phyloP scores from a whole-genome alignment of 73 alveolate genomes.

The Durusdinium trenchii region DNA sequence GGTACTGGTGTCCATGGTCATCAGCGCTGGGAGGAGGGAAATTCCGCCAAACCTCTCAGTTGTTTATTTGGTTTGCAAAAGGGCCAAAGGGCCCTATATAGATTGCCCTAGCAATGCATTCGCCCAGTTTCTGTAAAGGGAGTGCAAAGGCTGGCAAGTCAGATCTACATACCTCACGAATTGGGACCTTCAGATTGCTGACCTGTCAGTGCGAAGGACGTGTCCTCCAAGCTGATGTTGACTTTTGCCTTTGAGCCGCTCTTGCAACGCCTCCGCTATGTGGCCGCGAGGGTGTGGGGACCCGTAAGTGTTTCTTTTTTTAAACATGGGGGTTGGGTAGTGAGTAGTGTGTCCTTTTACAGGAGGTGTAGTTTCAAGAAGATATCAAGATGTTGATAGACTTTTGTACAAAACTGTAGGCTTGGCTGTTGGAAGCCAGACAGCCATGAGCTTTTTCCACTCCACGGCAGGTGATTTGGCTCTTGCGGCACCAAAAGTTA shows the following conservation, averaged over 20 bases:
- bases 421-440: not conserved
- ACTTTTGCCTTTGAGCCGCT: constrained; percentile 80
- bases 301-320: not conserved
- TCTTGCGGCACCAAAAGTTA: constrained; percentile 91
- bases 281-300: constrained; percentile 50
- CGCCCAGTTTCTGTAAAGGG: too few relatives aligned
- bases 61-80: not conserved
- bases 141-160: too few relatives aligned
- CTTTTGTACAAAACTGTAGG: too few relatives aligned
- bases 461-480: constrained; percentile 60
- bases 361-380: not conserved
- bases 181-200: not conserved
- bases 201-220: constrained; percentile 16
- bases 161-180: too few relatives aligned
- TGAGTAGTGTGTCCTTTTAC: not conserved
- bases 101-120: too few relatives aligned
- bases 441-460: not conserved
- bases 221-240: constrained; percentile 70
- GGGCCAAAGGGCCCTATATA: not conserved
- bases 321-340: not conserved
- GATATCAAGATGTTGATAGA: too few relatives aligned
- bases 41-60: not conserved
- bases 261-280: constrained; percentile 62
- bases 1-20: constrained; percentile 94
- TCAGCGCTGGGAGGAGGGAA: constrained; percentile 76